Base-by-base conservation (phyloP, 306 rosid species). In the Mucuna pruriens region DNA sequence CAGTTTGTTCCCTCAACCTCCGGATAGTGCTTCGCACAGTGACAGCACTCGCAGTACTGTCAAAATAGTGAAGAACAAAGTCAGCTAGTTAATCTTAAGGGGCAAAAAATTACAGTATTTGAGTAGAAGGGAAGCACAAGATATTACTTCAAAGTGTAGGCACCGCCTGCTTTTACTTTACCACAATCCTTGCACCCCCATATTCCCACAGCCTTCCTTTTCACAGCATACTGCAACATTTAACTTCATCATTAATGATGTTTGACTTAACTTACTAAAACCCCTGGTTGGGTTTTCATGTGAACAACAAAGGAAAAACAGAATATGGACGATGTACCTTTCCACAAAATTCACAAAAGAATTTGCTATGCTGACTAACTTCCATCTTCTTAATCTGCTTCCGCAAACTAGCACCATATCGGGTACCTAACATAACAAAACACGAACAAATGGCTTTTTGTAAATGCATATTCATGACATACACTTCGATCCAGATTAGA, bases 101-200 rank as follows among this genome's bases (percentile, higher is more conserved):
- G 6, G 8, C n/a, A 31, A 8, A 52, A 7, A 11, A 13, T 71
- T 19, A 9, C 8, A 6, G 2, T 4, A 36, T 2, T 2, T 13
- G 4, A 7, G 48, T 0, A 1, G 34, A 11, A 71, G 10, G 6
- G 5, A 71, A 42, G 62, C 8, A 51, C 12, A 4, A 48, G 7
- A 17, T 9, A 78, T 84, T 90, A 91, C 97, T 93, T 93, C 89
- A 90, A 79, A 31, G 94, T 93, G 84, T 93, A 93, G 68, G 90
- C 97, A 64, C 97, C 97, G 4, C 94, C 94, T 0, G 97, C 95
- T 77, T 93, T 91, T 75, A 91, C 95, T 88, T 92, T 92, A 36
- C 97, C 97, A 57, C 97, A 92, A 82, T 92, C 97, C 87, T 92
- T 92, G 88, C 95, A 92, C 29, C 95, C 95, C 97, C 95, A 92